Evolutionary conservation across 352 stramenopile genomes (phyloP), one percentile per base, ranked within the genome.

Genomic region (Phytophthora cactorum): DNA sequence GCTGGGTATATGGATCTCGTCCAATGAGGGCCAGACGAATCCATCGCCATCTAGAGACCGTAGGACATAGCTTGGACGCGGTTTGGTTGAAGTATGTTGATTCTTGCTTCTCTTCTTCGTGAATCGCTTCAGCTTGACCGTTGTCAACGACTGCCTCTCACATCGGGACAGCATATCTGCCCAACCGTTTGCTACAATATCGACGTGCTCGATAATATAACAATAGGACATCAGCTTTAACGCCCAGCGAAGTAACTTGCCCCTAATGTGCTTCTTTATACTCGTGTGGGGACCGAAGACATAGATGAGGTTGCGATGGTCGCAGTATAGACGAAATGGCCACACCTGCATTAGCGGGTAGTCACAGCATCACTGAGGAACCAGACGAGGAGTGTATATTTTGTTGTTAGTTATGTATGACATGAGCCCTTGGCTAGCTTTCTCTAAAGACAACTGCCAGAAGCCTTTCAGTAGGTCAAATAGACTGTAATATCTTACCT

Each of bases 131-230:
- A 63, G 7, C 4, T 39, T 54, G 1, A 63, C 34, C 22, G 15
- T 49, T 2, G 32, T 38, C 7, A 22, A 25, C 17, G 31, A 32
- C 41, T 63, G 31, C 2, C 56, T 22, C n/a, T 29, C 44, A 45
- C 56, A 63, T 17, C 56, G 8, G 6, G 56, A 55, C 2, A 56
- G 22, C 56, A 63, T 63, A 14, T 63, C 56, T 25, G 56, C 17
- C 56, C 44, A 63, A 0, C 55, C 44, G 22, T 63, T 63, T 2
- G 34, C 15, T 7, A 15, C 45, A 6, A 34, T 34, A 34, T 54
- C 31, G 0, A 64, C 57, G 56, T 64, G 57, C n/a, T 64, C 36
- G 17, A 64, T 54, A 5, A 57, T 17, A 15, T 64, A 64, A 7
- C 32, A 45, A 22, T 45, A 43, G 1, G 27, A 8, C 45, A 64